These are phyloP conservation scores for Populus davidiana DNA, from an alignment of 345 rosid genomes.

Conservation along the genomic window DNA sequence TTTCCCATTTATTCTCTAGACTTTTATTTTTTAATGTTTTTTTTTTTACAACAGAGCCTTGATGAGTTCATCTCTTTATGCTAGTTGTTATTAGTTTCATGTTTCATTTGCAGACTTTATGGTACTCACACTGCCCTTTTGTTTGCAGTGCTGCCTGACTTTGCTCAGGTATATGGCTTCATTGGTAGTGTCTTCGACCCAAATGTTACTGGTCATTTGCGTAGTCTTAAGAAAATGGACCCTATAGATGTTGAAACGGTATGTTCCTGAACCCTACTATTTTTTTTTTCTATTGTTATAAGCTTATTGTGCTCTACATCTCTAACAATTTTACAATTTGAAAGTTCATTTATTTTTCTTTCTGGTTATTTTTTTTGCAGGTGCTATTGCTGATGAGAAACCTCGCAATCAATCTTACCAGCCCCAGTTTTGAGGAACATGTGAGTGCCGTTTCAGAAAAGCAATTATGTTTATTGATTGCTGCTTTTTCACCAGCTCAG, in stretches of 20 bases:
- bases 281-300: background rate
- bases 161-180: slow-evolving; percentile 81
- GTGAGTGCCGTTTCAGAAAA: slow-evolving; percentile 45
- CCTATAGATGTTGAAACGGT: slow-evolving; percentile 79
- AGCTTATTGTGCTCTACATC: background rate
- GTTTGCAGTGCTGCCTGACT: slow-evolving; percentile 78
- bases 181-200: slow-evolving; percentile 91
- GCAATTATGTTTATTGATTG: slow-evolving; percentile 4
- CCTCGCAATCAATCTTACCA: slow-evolving; percentile 76
- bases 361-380: slow-evolving; percentile 37
- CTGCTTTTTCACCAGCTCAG: background rate
- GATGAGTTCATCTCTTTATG: background rate
- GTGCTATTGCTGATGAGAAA: slow-evolving; percentile 89
- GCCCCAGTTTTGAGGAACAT: slow-evolving; percentile 89
- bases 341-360: slow-evolving; percentile 6
- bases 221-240: slow-evolving; percentile 81
- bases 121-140: background rate
- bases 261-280: slow-evolving; percentile 14
- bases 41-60: background rate
- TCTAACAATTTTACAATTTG: background rate
- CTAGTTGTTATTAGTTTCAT: background rate
- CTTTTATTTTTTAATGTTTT: background rate
- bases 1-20: background rate
- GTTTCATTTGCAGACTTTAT: background rate
- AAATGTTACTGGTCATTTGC: slow-evolving; percentile 53